Evolutionary conservation across 257 asterid species (phyloP).

Genomic region (Cinchona pubescens): DNA sequence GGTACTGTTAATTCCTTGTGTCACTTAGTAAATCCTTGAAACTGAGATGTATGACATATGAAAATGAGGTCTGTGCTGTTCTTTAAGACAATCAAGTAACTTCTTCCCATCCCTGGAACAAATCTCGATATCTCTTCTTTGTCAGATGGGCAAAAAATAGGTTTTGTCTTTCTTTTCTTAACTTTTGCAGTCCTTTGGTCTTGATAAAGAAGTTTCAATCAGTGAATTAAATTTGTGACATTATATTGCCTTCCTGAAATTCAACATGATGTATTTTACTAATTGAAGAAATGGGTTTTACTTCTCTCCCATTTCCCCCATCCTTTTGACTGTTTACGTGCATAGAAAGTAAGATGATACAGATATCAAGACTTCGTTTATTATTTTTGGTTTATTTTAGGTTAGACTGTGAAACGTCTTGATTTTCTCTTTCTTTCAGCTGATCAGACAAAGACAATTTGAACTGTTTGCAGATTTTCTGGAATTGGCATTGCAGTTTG

Average conservation of each 20-base stretch:
- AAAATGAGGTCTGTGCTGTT: background rate
- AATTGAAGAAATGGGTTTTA: background rate
- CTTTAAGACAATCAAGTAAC: background rate
- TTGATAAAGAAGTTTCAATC: background rate
- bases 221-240: background rate
- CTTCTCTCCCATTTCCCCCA: background rate
- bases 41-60: background rate
- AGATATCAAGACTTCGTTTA: background rate
- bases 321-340: background rate
- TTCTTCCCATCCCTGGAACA: background rate
- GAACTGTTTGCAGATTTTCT: slow-evolving; percentile 63
- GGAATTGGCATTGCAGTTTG: slow-evolving; percentile 93
- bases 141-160: too few relatives aligned
- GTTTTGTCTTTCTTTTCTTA: background rate
- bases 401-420: background rate
- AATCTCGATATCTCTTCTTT: background rate
- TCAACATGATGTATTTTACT: background rate
- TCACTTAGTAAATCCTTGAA: background rate
- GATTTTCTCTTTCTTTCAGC: background rate
- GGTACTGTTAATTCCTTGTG: slow-evolving; percentile 40
- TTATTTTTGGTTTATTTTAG: too few relatives aligned
- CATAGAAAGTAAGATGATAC: background rate
- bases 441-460: background rate
- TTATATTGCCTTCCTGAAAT: background rate
- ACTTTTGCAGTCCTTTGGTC: background rate